These are phyloP conservation scores for Elsinoe ampelina DNA, from an alignment of 2,329 filamentous ascomycete genomes.

Conservation along the genomic window DNA sequence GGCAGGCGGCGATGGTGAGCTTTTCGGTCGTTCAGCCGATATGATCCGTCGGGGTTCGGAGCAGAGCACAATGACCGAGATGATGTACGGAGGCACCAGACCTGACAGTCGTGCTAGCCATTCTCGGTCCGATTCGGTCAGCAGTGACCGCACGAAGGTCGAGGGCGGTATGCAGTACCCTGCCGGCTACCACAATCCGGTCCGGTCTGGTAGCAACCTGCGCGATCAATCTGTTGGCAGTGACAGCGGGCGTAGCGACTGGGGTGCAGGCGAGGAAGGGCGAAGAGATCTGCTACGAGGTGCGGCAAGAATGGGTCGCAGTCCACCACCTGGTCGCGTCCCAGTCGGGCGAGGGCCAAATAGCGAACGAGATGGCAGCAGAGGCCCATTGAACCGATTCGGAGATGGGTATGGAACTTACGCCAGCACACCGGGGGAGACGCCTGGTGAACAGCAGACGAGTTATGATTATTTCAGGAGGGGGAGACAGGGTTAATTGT, in stretches of 20 bases:
- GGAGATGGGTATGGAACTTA: constrained; percentile 17
- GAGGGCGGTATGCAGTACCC: constrained; percentile 36
- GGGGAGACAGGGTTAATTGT: constrained; percentile 17
- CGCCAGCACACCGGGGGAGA: constrained; percentile 19
- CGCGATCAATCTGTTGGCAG: constrained; percentile 19
- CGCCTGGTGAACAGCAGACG: constrained; percentile 28
- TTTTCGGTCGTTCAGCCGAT: constrained; percentile 50
- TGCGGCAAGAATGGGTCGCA: constrained; percentile 25
- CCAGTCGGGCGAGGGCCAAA: constrained; percentile 23
- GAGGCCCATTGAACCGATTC: neutral
- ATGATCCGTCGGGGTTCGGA: constrained; percentile 55
- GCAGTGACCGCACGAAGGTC: constrained; percentile 24
- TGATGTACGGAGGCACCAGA: constrained; percentile 14
- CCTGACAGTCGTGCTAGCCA: constrained; percentile 16
- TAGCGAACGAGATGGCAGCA: constrained; percentile 11
- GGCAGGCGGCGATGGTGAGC: constrained; percentile 60
- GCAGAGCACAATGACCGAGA: constrained; percentile 35
- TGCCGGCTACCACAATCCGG: constrained; percentile 39
- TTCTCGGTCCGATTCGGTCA: constrained; percentile 20
- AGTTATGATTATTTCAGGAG: constrained; percentile 34
- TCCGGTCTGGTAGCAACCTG: constrained; percentile 28
- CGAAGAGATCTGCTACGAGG: constrained; percentile 19
- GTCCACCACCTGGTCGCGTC: constrained; percentile 17
- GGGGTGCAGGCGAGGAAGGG: constrained; percentile 17
- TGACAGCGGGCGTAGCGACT: constrained; percentile 16